Evolutionary conservation across 805 yeast genomes (phyloP), one percentile per base, ranked within the genome.

Genomic region (Nakazawaea peltata): DNA sequence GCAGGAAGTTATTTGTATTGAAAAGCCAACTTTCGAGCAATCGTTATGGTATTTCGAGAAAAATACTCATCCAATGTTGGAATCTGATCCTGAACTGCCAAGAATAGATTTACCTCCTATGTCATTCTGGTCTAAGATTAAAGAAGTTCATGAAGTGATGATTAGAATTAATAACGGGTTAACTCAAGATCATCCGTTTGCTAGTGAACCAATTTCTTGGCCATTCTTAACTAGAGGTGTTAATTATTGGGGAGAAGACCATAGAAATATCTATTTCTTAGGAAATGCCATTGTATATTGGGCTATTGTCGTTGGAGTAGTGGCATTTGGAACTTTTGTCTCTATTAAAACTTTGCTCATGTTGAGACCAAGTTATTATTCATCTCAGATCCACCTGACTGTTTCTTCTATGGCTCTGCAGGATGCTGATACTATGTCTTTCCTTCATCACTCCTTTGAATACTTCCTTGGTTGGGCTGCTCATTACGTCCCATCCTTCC

Each of bases 1-100:
- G 54, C 84, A 81, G 57, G 98, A 92, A 63, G 94, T 90, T 9
- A 60, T 86, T 27, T 92, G 98, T 55, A 70, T 86, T 35, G 79
- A 77, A 34, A 74, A 73, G 19, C 92, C 97, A 11, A 72, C 74
- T 13, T 54, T 66, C 36, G 72, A 74, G 19, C 75, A 80, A 51
- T 69, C 94, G 1, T 55, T 78, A 32, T 88, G 95, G 83, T 74
- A 64, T 48, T 59, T 88, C 44, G 96, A 87, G 51, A 59, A 59
- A 40, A 80, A 81, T 46, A 51, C 54, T 18, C 81, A 78, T 53
- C 82, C 81, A 12, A 47, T 57, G 36, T 53, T 68, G 39, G 58
- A 44, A 34, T 57, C 27, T 15, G 56, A 51, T 43, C 57, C 61
- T 29, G 26, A 59, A 49, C 40, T 46, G 37, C 38, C 57, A 44